Base-by-base conservation (phyloP, 768 basidiomycete species). In the Pulveroboletus sp. region DNA sequence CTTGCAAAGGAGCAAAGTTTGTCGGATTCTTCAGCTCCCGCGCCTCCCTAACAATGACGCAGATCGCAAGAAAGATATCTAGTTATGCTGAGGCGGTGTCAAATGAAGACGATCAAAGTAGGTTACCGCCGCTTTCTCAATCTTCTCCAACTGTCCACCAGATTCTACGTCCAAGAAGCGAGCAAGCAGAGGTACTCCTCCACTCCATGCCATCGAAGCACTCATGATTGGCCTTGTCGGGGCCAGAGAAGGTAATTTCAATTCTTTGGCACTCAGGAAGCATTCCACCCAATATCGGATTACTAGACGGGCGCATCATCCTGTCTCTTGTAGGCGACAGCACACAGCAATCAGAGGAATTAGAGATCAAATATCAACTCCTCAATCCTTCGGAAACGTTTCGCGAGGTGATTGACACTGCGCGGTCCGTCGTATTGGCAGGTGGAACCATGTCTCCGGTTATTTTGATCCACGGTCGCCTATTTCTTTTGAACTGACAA, bases 401-500 rank as follows among this genome's bases (percentile, higher is more conserved):
- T 61, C 72, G 76, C 46, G 87, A 91, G n/a, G 79, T 97, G 6
- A 81, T 91, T 1, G 83, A 92, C 17, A 74, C 76, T 21, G 91
- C 94, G 1, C 73, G 91, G 32, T 79, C 88, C 3, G 84, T 98
- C n/a, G 71, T 98, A 24, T 73, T 99, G 33, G 95, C 97, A 8
- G 95, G 95, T 9, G 95, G 95, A 5, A 99, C 95, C 0, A 97
- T 99, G 97, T 92, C 93, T 7, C 95, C 95, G n/a, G 92, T 97
- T 45, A 44, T 75, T 70, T n/a, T 45, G 70, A 59, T 38, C 48
- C 19, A 7, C 14, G 0, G 1, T 17, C 17, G 16, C n/a, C 19
- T 12, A 14, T 39, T 40, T 46, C 23, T 25, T 24, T 37, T 33
- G 40, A 45, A 25, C 50, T 57, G 35, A 53, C 36, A 19, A 20